Base-by-base conservation (phyloP, 23 red algal genomes). In the Pyropia yezoensis region DNA sequence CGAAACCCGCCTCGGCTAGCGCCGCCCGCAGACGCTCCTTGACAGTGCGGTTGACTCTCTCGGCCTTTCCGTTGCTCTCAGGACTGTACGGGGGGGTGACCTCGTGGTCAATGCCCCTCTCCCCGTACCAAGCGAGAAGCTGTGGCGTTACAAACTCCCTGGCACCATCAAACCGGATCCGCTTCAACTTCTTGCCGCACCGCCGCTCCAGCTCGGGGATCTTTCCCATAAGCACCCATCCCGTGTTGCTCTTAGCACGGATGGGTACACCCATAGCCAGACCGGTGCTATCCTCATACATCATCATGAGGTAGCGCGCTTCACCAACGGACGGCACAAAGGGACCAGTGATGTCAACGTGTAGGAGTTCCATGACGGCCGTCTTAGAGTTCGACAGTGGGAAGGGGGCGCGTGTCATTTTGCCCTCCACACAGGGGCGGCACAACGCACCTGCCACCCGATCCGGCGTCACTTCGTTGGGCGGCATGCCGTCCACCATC, bases 401-500 rank as follows among this genome's bases (percentile, higher is more conserved):
- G 30, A 33, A 33, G 30, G 30, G 30, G 18, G 24, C n/a, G n/a
- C n/a, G n/a, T n/a, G n/a, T n/a, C n/a, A n/a, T n/a, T n/a, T n/a
- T n/a, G n/a, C n/a, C n/a, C 60, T 28, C 27, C 49, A 50, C 57
- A 63, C 71, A 75, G 23, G 19, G 20, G 13, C 25, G 26, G 57
- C 23, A 75, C 3, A 33, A 2, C 30, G 30, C 30, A 33, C 30
- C 30, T 2, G 30, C 30, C 30, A 33, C 30, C 6, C 30, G 30
- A 2, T 33, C 30, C 2, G 19, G 15, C 13, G 2, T 39, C 11
- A 63, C 56, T 21, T 62, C 53, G 2, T 7, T 7, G 11, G 45
- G 19, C 16, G 54, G 8, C 7, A 75, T 17, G 49, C 71, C 71
- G 49, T 75, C 71, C 1, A 63, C 71, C 27, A 75, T 17, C 7